A percentile compares a stretch with the other conserved stretches of the same genome.
Conservation (phyloP, 1,284 basidiomycete species). For the Malassezia equina region DNA sequence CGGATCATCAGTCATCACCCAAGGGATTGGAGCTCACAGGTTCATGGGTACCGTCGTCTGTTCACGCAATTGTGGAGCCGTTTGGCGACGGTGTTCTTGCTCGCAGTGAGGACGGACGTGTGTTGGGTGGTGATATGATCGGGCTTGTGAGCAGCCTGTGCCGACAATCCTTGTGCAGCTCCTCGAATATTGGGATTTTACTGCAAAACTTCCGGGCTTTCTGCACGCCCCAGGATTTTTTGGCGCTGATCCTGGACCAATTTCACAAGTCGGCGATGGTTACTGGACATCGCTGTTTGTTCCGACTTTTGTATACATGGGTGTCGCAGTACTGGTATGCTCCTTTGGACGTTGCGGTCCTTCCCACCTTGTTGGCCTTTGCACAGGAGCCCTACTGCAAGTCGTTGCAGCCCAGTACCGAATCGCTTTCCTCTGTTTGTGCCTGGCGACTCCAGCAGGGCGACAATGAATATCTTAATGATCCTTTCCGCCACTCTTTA, state of each 20-base stretch:
- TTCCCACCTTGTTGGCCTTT: slow-evolving; percentile 59
- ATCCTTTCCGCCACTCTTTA: not conserved
- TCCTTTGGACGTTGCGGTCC: slow-evolving; percentile 48
- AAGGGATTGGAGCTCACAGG: not conserved
- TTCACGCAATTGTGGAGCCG: not conserved
- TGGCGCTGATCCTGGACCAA: slow-evolving; percentile 65
- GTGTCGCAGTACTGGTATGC: slow-evolving; percentile 79
- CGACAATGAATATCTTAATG: not conserved
- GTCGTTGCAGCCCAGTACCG: slow-evolving; percentile 51
- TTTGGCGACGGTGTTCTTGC: not conserved
- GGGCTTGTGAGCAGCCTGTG: slow-evolving; percentile 86
- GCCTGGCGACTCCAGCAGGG: slow-evolving; percentile 11
- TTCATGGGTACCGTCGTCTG: not conserved
- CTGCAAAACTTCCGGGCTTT: slow-evolving; percentile 95
- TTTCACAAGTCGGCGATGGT: slow-evolving; percentile 58
- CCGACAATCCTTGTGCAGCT: slow-evolving; percentile 50
- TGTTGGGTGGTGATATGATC: slow-evolving; percentile 78
- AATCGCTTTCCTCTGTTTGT: not conserved
- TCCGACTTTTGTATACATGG: slow-evolving; percentile 87
- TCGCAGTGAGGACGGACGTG: slow-evolving; percentile 60
- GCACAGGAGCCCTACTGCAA: slow-evolving; percentile 49
- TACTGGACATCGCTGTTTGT: slow-evolving; percentile 52
- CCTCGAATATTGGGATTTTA: slow-evolving; percentile 52
- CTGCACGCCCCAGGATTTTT: slow-evolving; percentile 65
- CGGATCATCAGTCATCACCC: not conserved